Percentiles rank a stretch among this genome's conserved stretches.
phyloP scores from a whole-genome alignment of 169 alveolate genomes.

The Plasmodium gaboni region DNA sequence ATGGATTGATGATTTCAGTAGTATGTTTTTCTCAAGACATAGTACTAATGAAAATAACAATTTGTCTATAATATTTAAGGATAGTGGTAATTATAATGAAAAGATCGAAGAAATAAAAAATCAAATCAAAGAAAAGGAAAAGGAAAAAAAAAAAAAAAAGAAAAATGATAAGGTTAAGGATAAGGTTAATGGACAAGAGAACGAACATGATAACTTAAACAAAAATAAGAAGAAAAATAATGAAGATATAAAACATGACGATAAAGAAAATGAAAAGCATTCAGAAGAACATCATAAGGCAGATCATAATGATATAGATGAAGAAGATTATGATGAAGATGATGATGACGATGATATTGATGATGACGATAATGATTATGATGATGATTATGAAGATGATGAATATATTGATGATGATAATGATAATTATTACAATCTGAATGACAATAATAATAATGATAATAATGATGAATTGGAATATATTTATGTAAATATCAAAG shows the following conservation, averaged over 20 bases:
- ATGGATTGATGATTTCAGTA: constrained; percentile 76
- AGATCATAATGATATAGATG: constrained; percentile 11
- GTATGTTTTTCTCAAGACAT: constrained; percentile 64
- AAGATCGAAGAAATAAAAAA: constrained; percentile 27
- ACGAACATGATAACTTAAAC: constrained; percentile 7
- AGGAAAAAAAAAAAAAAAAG: constrained; percentile 42
- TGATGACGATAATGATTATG: constrained; percentile 9
- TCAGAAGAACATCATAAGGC: constrained; percentile 18
- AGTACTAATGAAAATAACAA: constrained; percentile 49
- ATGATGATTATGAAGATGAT: not conserved
- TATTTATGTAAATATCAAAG: constrained; percentile 42
- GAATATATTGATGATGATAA: constrained; percentile 4
- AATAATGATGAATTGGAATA: constrained; percentile 30
- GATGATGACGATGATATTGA: constrained; percentile 28
- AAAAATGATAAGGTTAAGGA: constrained; percentile 24
- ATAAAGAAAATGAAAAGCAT: not conserved
- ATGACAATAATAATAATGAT: not conserved
- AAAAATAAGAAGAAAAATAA: constrained; percentile 18
- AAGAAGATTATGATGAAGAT: constrained; percentile 1
- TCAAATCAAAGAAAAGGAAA: not conserved
- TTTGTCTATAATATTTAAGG: constrained; percentile 42
- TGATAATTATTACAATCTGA: not conserved
- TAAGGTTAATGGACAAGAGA: constrained; percentile 11
- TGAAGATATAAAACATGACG: not conserved
- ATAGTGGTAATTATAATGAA: constrained; percentile 16